Base-by-base conservation (phyloP, 1,284 basidiomycete species). In the Wolfiporia cocos region DNA sequence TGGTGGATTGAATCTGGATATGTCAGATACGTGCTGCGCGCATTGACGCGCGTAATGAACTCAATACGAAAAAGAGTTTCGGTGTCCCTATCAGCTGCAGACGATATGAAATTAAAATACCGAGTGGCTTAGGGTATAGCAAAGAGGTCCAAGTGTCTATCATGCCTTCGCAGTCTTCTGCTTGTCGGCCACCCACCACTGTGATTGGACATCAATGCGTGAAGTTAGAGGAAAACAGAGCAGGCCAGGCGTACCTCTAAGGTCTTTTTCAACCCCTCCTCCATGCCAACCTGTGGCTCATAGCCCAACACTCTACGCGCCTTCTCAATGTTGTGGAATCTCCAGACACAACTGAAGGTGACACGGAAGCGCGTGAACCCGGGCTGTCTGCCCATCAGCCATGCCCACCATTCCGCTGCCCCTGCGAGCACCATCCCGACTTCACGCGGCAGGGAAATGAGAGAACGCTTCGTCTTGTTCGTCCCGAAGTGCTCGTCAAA, bases 271-370 rank as follows among this genome's bases (percentile, higher is more conserved):
- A 97, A 75, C 18, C 92, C 95, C 53, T 99, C 94, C 50, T 92
- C 83, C 22, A 99, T 57, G 2, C 92, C 87, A 11, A 96, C 83
- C 43, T 92, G 68, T 0, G 95, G 96, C 59, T 92, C 89, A 64
- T 99, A 99, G 2, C 91, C 93, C 29, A 99, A 71, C 49, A 97
- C 77, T 43, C 92, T 69, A 52, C 94, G 74, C 7, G 95, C 92
- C 69, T 92, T 93, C 69, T 99, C 95, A 41, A 95, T 93, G 62
- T 97, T 96, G 65, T 95, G 89, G 73, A 87, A 98, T 54, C 93
- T 76, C 49, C 68, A 73, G 20, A 74, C 77, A 60, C 81, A 86
- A 35, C 75, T 81, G 59, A 81, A 92, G 17, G 77, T 78, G 22
- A 96, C 90, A 52, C 89, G 81, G 65, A 85, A 93, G 42, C 76